Conservation (phyloP, 208 protist genomes). For the Crithidia thermophila region DNA sequence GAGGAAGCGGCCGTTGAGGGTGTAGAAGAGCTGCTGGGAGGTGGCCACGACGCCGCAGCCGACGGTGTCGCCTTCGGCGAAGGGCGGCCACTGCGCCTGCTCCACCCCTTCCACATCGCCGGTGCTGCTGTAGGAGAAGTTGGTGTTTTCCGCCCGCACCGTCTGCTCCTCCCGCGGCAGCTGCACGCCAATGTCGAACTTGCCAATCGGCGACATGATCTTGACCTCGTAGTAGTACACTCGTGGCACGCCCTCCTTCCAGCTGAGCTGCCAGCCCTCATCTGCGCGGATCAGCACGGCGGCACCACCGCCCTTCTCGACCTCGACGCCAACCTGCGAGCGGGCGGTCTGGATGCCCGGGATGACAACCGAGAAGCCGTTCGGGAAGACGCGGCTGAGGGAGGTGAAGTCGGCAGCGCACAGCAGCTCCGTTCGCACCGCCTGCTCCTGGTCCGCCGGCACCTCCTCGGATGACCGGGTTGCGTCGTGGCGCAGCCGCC, state of each 20-base stretch:
- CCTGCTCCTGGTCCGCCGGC: slow-evolving; percentile 35
- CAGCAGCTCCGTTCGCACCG: slow-evolving; percentile 54
- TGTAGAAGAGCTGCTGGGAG: slow-evolving; percentile 81
- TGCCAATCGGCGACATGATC: slow-evolving; percentile 41
- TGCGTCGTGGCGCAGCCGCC: slow-evolving; percentile 41
- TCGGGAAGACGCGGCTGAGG: slow-evolving; percentile 75
- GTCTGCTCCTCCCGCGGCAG: slow-evolving; percentile 24
- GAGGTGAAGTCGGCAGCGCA: slow-evolving; percentile 65
- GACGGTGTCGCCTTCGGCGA: slow-evolving; percentile 73
- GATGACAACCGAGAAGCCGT: slow-evolving; percentile 84
- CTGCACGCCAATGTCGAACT: slow-evolving; percentile 48
- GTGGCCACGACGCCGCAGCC: slow-evolving; percentile 82
- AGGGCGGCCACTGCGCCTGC: slow-evolving; percentile 47
- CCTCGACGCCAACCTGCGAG: slow-evolving; percentile 60
- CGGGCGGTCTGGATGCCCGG: slow-evolving; percentile 63
- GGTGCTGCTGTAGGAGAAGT: slow-evolving; percentile 69
- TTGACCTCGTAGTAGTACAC: slow-evolving; percentile 91
- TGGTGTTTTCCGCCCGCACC: slow-evolving; percentile 38
- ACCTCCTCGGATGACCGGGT: slow-evolving; percentile 13
- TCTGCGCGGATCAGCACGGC: slow-evolving; percentile 79
- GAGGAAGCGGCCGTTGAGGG: slow-evolving; percentile 84
- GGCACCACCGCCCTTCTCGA: slow-evolving; percentile 63
- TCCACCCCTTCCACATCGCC: slow-evolving; percentile 53
- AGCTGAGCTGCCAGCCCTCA: slow-evolving; percentile 78
- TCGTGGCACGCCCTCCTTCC: slow-evolving; percentile 72